Conservation (phyloP, 345 rosid species). For the Salix caprea region DNA sequence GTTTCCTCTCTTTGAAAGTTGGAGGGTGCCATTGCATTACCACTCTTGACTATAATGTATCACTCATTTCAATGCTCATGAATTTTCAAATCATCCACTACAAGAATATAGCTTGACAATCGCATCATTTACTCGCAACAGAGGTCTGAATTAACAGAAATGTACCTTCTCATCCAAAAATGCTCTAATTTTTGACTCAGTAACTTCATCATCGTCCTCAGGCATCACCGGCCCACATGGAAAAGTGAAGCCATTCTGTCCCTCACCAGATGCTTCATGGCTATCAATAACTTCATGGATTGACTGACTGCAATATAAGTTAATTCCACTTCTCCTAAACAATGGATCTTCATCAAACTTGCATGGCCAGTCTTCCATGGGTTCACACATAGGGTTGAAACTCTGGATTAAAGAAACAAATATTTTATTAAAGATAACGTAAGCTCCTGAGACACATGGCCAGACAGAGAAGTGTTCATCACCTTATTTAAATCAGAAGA, state of each 20-base stretch:
- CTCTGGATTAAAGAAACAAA: conserved; percentile 48
- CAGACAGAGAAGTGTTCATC: conserved; percentile 16
- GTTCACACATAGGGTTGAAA: conserved; percentile 79
- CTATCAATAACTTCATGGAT: conserved; percentile 24
- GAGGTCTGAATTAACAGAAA: neutral
- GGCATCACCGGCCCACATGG: conserved; percentile 29
- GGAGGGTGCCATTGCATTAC: neutral
- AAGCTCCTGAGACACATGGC: conserved; percentile 1
- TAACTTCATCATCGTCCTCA: conserved; percentile 34
- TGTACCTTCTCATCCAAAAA: conserved; percentile 38
- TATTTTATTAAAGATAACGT: neutral
- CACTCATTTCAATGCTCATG: neutral
- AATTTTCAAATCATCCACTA: neutral
- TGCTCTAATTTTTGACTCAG: conserved; percentile 30
- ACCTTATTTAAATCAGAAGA: conserved; percentile 72
- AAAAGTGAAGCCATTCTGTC: conserved; percentile 45
- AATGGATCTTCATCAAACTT: conserved; percentile 50
- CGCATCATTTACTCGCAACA: conserved; percentile 10
- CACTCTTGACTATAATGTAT: neutral
- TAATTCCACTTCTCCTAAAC: conserved; percentile 32
- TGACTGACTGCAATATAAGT: conserved; percentile 35
- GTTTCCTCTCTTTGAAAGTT: neutral
- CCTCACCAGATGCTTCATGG: conserved; percentile 32
- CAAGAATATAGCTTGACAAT: neutral
- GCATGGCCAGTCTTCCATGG: conserved; percentile 72